Evolutionary conservation across 441 rosid genomes (phyloP), one percentile per base, ranked within the genome.

Genomic region (Melastoma candidum): DNA sequence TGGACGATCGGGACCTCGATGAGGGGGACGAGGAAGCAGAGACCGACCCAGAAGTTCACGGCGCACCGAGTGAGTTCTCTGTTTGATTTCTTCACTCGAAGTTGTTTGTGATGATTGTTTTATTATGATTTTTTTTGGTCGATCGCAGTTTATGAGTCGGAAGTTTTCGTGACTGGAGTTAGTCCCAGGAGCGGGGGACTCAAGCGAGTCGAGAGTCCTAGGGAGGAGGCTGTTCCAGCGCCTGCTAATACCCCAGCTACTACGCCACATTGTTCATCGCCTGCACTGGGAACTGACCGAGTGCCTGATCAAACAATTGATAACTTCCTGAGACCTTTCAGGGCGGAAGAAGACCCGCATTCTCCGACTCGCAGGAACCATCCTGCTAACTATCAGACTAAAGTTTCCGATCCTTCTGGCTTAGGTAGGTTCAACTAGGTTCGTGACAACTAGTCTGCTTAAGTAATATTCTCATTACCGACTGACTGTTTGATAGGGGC

Each of bases 281-380:
- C 65, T 0, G 57, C 61, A 8, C 70, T 68, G 8, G 62, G 63
- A 39, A 46, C 57, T 46, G 69, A 43, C 71, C 70, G 52, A n/a
- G 9, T 17, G 26, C 8, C 6, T 2, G 54, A 49, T 45, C 71
- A 59, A 54, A 66, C 67, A 10, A 68, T 17, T 17, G 22, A 61
- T 56, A 64, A 72, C 47, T 68, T 71, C 53, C 3, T 75, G 26
- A 77, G 62, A 26, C 55, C 56, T 12, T 67, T 79, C 2, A 54
- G 22, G 49, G 70, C 77, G 71, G 77, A 77, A 58, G 80, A 80
- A 56, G 96, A 87, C 58, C 73, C 78, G 8, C 71, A 64, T 55
- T 75, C 69, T 49, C 87, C 75, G 0, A 68, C 72, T 36, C 60
- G 55, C 27, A 44, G 49, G 9, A 57, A 53, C 36, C 69, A 50